Percentiles rank a stretch among this genome's conserved stretches.
These are phyloP conservation scores for Rhodomyrtus psidioides DNA, from an alignment of 441 rosid genomes.

Conservation along the genomic window DNA sequence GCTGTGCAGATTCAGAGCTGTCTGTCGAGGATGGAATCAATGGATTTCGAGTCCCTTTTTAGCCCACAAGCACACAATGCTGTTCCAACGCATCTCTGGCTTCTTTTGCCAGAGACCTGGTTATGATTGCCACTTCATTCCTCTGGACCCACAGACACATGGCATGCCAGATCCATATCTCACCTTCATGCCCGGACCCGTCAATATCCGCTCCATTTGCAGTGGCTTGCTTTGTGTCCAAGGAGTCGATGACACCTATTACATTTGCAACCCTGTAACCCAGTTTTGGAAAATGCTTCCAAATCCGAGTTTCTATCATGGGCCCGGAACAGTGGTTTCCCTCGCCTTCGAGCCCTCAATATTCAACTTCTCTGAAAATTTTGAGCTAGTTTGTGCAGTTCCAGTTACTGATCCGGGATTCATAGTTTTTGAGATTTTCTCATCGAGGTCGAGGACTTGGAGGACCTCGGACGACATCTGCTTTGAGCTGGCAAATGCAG, in stretches of 20 bases:
- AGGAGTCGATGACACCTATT: constrained; percentile 16
- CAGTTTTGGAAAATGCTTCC: constrained; percentile 31
- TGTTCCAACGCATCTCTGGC: neutral
- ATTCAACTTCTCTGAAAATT: constrained; percentile 11
- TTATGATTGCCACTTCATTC: neutral
- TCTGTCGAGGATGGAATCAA: neutral
- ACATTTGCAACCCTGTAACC: constrained; percentile 37
- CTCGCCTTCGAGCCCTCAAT: constrained; percentile 25
- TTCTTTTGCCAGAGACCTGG: neutral
- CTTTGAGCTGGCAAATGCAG: constrained; percentile 4
- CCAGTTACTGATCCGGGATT: neutral
- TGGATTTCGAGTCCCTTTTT: neutral
- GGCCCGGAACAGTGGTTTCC: constrained; percentile 17
- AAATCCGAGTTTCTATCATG: constrained; percentile 19
- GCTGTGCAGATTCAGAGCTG: neutral
- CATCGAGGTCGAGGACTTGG: constrained; percentile 41
- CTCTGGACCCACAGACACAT: neutral
- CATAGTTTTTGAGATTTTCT: constrained; percentile 37
- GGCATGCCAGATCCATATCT: constrained; percentile 26
- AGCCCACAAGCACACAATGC: neutral
- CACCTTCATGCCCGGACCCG: constrained; percentile 25
- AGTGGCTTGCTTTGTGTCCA: constrained; percentile 37
- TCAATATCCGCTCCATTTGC: constrained; percentile 20
- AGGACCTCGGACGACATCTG: constrained; percentile 16
- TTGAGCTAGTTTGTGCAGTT: constrained; percentile 32